phyloP scores from a whole-genome alignment of 139 green algal species.

The Penium margaritaceum region DNA sequence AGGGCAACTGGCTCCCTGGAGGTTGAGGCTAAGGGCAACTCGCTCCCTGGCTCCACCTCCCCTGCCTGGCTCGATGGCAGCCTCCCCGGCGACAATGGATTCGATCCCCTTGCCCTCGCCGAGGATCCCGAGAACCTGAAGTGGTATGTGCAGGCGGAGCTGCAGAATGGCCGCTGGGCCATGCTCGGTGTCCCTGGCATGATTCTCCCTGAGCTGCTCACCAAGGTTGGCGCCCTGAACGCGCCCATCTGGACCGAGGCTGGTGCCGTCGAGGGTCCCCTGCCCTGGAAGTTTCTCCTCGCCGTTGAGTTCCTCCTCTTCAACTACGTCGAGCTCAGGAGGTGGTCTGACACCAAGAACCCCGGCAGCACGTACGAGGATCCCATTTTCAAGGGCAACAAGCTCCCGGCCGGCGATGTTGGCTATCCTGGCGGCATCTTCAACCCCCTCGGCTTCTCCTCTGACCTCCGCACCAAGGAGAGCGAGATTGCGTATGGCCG shows the following conservation, averaged over 20 bases:
- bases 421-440: slow-evolving; percentile 66
- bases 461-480: slow-evolving; percentile 45
- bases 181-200: slow-evolving; percentile 84
- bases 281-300: slow-evolving; percentile 63
- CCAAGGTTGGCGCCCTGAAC: slow-evolving; percentile 22
- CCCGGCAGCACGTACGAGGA: slow-evolving; percentile 68
- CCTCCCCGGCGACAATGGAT: slow-evolving; percentile 67
- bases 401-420: slow-evolving; percentile 44
- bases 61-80: slow-evolving; percentile 19
- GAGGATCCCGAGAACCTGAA: slow-evolving; percentile 44
- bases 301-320: slow-evolving; percentile 77
- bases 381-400: slow-evolving; percentile 61
- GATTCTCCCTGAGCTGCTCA: slow-evolving; percentile 62
- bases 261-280: slow-evolving; percentile 64
- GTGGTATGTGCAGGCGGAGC: slow-evolving; percentile 56
- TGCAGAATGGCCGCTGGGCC: slow-evolving; percentile 73
- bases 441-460: slow-evolving; percentile 53
- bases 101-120: slow-evolving; percentile 82
- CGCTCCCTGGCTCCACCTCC: not conserved
- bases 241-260: slow-evolving; percentile 40
- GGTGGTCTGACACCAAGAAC: slow-evolving; percentile 71
- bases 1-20: no score
- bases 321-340: slow-evolving; percentile 68
- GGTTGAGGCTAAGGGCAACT: no score
- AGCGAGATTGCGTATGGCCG: slow-evolving; percentile 61